These are phyloP conservation scores for Bretschneidera sinensis DNA, from an alignment of 345 rosid genomes.

Conservation along the genomic window DNA sequence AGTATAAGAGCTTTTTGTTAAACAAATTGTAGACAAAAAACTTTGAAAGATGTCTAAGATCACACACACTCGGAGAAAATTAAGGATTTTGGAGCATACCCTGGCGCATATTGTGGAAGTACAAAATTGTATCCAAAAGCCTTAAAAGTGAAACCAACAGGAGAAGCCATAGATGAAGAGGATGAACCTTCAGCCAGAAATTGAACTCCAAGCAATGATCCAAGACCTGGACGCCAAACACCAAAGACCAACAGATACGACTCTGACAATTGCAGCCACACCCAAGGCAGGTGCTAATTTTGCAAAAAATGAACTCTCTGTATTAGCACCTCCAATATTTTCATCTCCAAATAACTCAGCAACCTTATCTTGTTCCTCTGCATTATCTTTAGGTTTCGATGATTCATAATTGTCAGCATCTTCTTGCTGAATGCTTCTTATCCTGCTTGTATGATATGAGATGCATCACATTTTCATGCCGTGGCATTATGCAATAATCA, in stretches of 20 bases:
- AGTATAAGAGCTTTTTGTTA: too few species aligned
- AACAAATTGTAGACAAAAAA: background rate
- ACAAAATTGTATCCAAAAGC: conserved; percentile 67
- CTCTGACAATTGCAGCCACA: conserved; percentile 46
- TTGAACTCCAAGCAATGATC: conserved; percentile 51
- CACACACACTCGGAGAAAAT: background rate
- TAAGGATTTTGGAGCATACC: conserved; percentile 29
- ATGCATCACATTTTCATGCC: background rate
- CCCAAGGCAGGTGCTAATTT: conserved; percentile 52
- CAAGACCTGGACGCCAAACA: conserved; percentile 30
- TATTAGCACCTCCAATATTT: conserved; percentile 10
- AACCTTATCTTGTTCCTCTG: conserved; percentile 21
- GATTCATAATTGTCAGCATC: conserved; percentile 32
- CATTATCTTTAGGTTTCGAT: conserved; percentile 22
- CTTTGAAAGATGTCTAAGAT: background rate
- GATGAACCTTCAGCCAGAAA: conserved; percentile 43
- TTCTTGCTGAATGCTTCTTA: conserved; percentile 33
- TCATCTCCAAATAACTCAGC: conserved; percentile 22
- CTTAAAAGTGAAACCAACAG: conserved; percentile 59
- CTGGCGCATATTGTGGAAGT: conserved; percentile 76
- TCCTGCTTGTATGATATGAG: conserved; percentile 25
- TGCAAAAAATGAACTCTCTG: conserved; percentile 43
- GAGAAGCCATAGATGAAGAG: conserved; percentile 34
- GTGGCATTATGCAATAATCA: background rate
- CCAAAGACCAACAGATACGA: conserved; percentile 35